These are phyloP conservation scores for Botryotinia globosa DNA, from an alignment of 2,329 filamentous ascomycete genomes.

Conservation along the genomic window DNA sequence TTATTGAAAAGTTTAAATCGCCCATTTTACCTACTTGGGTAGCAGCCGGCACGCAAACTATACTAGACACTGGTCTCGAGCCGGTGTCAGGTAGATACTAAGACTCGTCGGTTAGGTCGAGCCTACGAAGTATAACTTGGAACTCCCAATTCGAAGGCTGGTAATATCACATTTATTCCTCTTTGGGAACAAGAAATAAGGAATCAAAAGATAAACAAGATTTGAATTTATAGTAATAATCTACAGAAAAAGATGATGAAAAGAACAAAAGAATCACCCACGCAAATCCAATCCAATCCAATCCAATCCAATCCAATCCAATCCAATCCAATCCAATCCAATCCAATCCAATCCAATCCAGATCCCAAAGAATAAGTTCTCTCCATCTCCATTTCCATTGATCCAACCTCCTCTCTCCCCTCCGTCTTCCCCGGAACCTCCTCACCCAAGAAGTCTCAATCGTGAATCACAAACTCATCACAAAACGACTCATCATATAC, in stretches of 20 bases:
- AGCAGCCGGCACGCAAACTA: neutral
- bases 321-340: neutral
- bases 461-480: neutral
- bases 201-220: neutral
- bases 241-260: neutral
- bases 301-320: neutral
- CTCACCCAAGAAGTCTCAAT: neutral
- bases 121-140: neutral
- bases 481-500: neutral
- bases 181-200: neutral
- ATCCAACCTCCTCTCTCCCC: neutral
- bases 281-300: neutral
- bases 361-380: neutral
- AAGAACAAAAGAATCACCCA: no score
- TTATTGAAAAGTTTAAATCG: neutral
- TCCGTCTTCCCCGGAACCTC: neutral
- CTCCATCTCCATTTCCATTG: neutral
- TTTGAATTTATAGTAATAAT: neutral
- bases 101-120: neutral
- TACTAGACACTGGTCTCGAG: neutral
- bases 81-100: neutral
- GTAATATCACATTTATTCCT: neutral
- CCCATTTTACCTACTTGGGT: neutral
- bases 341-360: neutral
- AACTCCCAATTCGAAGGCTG: neutral